Conservation (phyloP, 805 yeast genomes). For the Myxozyma geophila region DNA sequence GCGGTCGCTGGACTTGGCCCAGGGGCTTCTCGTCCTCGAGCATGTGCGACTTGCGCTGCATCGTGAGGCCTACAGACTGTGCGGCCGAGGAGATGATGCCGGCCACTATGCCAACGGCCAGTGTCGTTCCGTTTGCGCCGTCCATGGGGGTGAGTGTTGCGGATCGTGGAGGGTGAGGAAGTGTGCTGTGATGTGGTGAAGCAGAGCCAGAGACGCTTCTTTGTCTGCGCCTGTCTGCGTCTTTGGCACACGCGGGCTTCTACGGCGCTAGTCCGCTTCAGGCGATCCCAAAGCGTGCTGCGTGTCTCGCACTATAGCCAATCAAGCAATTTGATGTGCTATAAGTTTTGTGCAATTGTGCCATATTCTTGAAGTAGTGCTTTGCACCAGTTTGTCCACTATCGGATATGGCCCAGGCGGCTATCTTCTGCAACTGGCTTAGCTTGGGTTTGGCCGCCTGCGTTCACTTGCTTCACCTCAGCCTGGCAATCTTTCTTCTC, state of each 20-base stretch:
- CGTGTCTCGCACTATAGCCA: neutral
- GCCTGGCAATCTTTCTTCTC: conserved; percentile 1
- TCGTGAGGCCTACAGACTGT: conserved; percentile 79
- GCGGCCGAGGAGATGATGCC: conserved; percentile 73
- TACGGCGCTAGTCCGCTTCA: conserved; percentile 5
- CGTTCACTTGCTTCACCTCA: neutral
- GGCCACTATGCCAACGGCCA: conserved; percentile 44
- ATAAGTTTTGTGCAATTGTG: neutral
- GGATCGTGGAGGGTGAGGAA: conserved; percentile 1
- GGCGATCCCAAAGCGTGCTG: conserved; percentile 4
- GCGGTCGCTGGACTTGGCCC: conserved; percentile 44
- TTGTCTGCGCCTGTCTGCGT: too few species aligned
- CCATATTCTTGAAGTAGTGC: neutral
- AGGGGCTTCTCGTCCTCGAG: conserved; percentile 47
- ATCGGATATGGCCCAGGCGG: conserved; percentile 24
- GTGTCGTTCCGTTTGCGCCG: conserved; percentile 37
- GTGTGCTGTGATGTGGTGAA: neutral
- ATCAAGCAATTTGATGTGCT: neutral
- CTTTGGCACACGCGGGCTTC: neutral
- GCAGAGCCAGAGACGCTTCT: too few species aligned
- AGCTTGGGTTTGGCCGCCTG: neutral
- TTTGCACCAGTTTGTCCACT: conserved; percentile 3
- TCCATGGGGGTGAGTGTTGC: conserved; percentile 16
- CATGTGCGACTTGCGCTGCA: conserved; percentile 79
- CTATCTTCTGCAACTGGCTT: conserved; percentile 21